These are phyloP conservation scores for Fusarium sp. DNA, from an alignment of 2,329 filamentous ascomycete species.

Conservation along the genomic window DNA sequence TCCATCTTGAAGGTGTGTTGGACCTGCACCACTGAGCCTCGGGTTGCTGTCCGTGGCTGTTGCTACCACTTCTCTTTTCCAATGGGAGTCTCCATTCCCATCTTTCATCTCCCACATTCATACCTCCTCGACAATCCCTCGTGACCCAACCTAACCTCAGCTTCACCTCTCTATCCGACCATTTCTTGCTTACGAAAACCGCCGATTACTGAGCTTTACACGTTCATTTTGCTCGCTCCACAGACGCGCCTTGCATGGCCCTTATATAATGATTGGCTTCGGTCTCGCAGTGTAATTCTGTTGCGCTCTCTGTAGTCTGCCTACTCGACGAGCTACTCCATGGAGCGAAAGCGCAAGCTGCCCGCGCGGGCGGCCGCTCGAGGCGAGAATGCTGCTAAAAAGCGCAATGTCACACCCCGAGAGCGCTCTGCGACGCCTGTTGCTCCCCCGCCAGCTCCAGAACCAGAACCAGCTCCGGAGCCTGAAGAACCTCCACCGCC, in stretches of 20 bases:
- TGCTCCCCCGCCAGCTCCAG: conserved; percentile 49
- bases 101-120: conserved; percentile 31
- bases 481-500: conserved; percentile 50
- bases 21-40: conserved; percentile 34
- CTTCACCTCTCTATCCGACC: background rate
- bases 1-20: conserved; percentile 30
- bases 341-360: conserved; percentile 75
- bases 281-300: conserved; percentile 35
- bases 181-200: background rate
- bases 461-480: conserved; percentile 38
- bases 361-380: conserved; percentile 71
- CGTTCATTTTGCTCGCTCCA: conserved; percentile 18
- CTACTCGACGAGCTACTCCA: conserved; percentile 45
- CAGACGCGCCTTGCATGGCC: conserved; percentile 46
- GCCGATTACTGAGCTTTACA: conserved; percentile 12
- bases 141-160: conserved; percentile 25
- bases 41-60: conserved; percentile 35
- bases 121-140: conserved; percentile 10
- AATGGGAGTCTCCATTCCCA: conserved; percentile 32
- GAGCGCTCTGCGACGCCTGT: conserved; percentile 62
- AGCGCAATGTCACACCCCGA: conserved; percentile 66
- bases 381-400: conserved; percentile 69
- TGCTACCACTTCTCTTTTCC: conserved; percentile 35
- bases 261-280: conserved; percentile 47
- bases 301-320: conserved; percentile 22